Percentiles rank a stretch among this genome's conserved stretches.
phyloP scores from a whole-genome alignment of 2,329 filamentous ascomycete species.

The Apiospora koreana region DNA sequence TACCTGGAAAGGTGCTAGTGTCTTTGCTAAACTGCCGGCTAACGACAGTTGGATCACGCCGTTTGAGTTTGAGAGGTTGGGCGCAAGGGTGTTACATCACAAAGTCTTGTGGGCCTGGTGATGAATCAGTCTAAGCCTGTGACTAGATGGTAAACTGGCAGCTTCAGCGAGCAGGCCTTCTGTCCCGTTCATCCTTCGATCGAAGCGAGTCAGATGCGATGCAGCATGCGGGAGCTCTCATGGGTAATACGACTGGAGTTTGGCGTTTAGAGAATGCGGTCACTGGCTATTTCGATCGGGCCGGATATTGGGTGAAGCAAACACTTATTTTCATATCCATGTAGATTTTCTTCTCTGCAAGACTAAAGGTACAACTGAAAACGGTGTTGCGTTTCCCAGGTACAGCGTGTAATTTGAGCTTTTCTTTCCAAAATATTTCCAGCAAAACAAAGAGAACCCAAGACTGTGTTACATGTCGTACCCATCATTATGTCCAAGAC shows the following conservation, averaged over 20 bases:
- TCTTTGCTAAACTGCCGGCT: slow-evolving; percentile 87
- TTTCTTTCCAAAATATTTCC: not conserved
- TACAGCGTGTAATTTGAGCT: not conserved
- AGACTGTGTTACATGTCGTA: not conserved
- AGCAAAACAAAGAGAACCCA: not conserved
- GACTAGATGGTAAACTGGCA: not conserved
- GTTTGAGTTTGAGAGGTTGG: slow-evolving; percentile 85
- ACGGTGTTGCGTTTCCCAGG: not conserved
- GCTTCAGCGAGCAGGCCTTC: not conserved
- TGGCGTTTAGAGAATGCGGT: slow-evolving; percentile 4
- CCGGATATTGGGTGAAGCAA: not conserved
- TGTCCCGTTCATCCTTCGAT: not conserved
- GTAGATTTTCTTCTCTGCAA: not conserved
- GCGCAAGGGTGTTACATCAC: slow-evolving; percentile 78
- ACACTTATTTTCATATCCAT: not conserved
- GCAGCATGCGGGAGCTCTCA: not conserved
- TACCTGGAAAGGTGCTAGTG: slow-evolving; percentile 95
- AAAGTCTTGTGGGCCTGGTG: slow-evolving; percentile 71
- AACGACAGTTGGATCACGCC: slow-evolving; percentile 95
- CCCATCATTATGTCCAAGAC: not conserved
- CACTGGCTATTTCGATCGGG: not conserved
- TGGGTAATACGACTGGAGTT: slow-evolving; percentile 5
- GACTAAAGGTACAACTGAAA: not conserved
- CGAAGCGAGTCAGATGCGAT: not conserved
- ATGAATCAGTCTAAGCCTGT: not conserved